Percentiles rank a stretch among this genome's conserved stretches.
Evolutionary conservation across 805 yeast species (phyloP).

Genomic region (Saccharomyces mikatae): DNA sequence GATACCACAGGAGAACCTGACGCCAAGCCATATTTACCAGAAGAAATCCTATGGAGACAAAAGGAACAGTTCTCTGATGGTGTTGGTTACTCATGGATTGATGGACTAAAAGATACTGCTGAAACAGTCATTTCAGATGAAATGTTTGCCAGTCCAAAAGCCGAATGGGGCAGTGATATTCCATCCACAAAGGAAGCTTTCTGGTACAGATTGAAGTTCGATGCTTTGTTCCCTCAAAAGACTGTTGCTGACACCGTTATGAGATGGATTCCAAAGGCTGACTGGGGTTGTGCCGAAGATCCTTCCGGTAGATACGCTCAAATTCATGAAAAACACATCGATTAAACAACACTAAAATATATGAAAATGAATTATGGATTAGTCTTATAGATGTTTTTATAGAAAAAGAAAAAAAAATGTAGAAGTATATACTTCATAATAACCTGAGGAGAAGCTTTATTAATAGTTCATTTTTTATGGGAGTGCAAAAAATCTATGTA

Average conservation of each 20-base stretch:
- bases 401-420: neutral
- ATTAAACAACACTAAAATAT: neutral
- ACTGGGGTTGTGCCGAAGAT: constrained; percentile 99
- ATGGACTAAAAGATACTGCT: constrained; percentile 92
- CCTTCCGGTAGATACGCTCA: constrained; percentile 97
- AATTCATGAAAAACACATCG: constrained; percentile 69
- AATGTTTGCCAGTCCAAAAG: constrained; percentile 80
- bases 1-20: constrained; percentile 81
- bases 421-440: neutral
- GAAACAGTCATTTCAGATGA: constrained; percentile 82
- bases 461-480: neutral
- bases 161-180: constrained; percentile 91
- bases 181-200: constrained; percentile 98
- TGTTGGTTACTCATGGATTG: constrained; percentile 99
- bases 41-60: constrained; percentile 97
- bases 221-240: constrained; percentile 79
- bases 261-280: constrained; percentile 99
- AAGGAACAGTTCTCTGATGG: constrained; percentile 99
- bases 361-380: neutral
- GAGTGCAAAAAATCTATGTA: too few relatives aligned
- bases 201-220: constrained; percentile 97
- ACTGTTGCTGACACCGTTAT: constrained; percentile 94
- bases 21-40: constrained; percentile 82
- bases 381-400: neutral
- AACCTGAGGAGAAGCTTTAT: neutral